Base-by-base conservation (phyloP, 2,329 filamentous ascomycete species). In the Karstenula rhodostoma region DNA sequence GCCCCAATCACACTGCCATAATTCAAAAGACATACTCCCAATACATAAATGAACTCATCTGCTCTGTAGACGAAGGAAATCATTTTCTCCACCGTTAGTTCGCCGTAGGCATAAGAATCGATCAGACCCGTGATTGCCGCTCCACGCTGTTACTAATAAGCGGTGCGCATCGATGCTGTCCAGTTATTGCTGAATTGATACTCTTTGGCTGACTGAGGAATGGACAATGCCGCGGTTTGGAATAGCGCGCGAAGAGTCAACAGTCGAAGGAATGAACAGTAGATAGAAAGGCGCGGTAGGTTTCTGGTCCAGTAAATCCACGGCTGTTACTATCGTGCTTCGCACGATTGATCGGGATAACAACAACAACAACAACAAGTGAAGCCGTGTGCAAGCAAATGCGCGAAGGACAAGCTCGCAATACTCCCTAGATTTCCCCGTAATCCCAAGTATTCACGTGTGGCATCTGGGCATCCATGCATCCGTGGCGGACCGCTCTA, bases 401-500 rank as follows among this genome's bases (percentile, higher is more conserved):
- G 23, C 23, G 44, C 15, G 12, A 27, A 25, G 3, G 27, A 47
- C 44, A 27, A 47, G 25, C 23, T 27, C 44, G 22, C 4, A 37
- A 23, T 17, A 15, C 13, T 37, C 29, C 32, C 22, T 8, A 35
- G n/a, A 23, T 37, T 33, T 37, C 44, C 12, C 27, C 25, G 44
- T 17, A 25, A 35, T 51, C 29, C 29, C 32, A 51, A 35, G 48
- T 10, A 22, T 13, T 37, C 32, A 22, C 32, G 22, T 7, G 29
- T 23, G 48, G 23, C 48, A 22, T n/a, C n/a, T n/a, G n/a, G n/a
- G n/a, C n/a, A n/a, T n/a, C n/a, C n/a, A n/a, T n/a, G n/a, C n/a
- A n/a, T 51, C 48, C 32, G 48, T 51, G 48, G 48, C 48, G 48
- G 48, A 51, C 48, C 48, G 48, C 19, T 51, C 29, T 35, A 22